These are phyloP conservation scores for Arabis alpina DNA, from an alignment of 345 rosid genomes.

Conservation along the genomic window DNA sequence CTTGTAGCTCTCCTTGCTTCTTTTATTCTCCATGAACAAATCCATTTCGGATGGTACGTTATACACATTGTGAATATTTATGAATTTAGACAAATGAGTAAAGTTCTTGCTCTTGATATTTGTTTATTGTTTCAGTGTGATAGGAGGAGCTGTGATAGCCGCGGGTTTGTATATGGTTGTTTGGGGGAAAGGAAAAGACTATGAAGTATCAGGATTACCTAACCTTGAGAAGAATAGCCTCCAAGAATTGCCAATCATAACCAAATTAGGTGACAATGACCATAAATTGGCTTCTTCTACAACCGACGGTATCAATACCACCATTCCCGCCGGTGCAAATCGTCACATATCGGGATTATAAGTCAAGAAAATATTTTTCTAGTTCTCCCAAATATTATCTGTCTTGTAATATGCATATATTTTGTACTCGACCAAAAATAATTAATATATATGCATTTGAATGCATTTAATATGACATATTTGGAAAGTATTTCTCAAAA, in stretches of 20 bases:
- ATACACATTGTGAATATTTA: not conserved
- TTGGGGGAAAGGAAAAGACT: conserved; percentile 75
- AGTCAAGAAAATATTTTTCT: not conserved
- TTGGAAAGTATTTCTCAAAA: too few relatives aligned
- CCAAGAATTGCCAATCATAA: conserved; percentile 50
- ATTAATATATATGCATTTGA: not conserved
- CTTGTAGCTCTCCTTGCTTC: conserved; percentile 62
- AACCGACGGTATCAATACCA: conserved; percentile 6
- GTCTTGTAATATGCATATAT: conserved; percentile 1
- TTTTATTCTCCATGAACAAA: conserved; percentile 58
- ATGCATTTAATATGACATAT: not conserved
- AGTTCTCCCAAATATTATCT: not conserved
- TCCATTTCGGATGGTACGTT: conserved; percentile 70
- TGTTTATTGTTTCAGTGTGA: conserved; percentile 44
- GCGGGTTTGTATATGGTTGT: conserved; percentile 61
- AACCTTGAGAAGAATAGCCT: conserved; percentile 25
- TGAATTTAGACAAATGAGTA: not conserved
- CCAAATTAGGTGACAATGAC: conserved; percentile 16
- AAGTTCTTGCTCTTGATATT: not conserved
- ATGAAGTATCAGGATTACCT: conserved; percentile 16
- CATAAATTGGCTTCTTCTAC: conserved; percentile 14
- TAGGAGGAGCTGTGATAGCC: conserved; percentile 72
- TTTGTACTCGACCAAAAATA: conserved; percentile 3
- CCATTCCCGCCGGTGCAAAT: not conserved
- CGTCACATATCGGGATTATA: conserved; percentile 14